Evolutionary conservation across 2,329 filamentous ascomycete genomes (phyloP), one percentile per base, ranked within the genome.

Genomic region (Phialophora macrospora): DNA sequence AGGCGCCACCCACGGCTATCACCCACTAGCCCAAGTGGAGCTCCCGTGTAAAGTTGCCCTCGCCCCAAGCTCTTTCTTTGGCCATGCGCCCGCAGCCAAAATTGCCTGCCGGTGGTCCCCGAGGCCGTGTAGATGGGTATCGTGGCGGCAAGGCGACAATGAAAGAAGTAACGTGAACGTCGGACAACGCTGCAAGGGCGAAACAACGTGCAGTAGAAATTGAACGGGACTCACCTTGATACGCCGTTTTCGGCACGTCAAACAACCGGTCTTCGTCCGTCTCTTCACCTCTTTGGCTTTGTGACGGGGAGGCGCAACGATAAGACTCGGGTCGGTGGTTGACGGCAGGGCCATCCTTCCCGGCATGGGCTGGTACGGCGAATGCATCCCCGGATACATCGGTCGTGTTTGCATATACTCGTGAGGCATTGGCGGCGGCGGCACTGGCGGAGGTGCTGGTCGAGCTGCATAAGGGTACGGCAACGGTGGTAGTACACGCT

Each of bases 221-320:
- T 1, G 41, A 49, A 44, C 59, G 9, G 44, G 52, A 65, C 84
- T 78, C 79, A 91, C 89, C 87, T 91, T 91, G 77, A 91, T 91
- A 80, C 89, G 82, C 72, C 89, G 82, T 76, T 87, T 87, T 73
- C 85, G 80, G 78, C 85, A 87, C 24, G 85, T 87, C 72, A 87
- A 75, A 77, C 89, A 91, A n/a, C 88, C 88, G 1, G 88, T 90
- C 79, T 90, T 90, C 64, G 89, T 91, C 75, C 89, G 83, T 71
- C 89, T 83, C 80, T 91, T 91, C 76, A 91, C 90, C 78, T 92
- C 88, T 79, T 90, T 88, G 34, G 70, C 66, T 77, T 83, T 82
- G 76, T 90, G 87, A 72, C 88, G 82, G 9, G 64, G 63, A 7
- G 68, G 68, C 32, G 68, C 67, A 30, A 70, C 67, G 60, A 72